Percentiles rank a stretch among this genome's conserved stretches.
These are phyloP conservation scores for Adansonia gregorii DNA, from an alignment of 441 rosid genomes.

Conservation along the genomic window DNA sequence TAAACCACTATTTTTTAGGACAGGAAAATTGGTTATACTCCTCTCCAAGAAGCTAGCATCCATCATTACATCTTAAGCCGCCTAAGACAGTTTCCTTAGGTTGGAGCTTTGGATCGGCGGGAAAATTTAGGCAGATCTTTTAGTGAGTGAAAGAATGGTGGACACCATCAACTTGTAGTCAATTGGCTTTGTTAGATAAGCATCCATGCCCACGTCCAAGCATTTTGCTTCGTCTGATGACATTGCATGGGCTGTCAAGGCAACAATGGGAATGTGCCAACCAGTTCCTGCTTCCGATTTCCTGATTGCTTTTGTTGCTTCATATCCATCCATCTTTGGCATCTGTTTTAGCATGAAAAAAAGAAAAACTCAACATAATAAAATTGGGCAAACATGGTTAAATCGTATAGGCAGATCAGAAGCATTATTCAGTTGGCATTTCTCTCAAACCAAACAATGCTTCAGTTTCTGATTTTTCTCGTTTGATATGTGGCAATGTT, in stretches of 20 bases:
- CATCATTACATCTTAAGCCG: neutral
- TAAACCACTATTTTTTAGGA: neutral
- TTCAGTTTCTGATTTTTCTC: neutral
- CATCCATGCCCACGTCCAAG: slow-evolving; percentile 97
- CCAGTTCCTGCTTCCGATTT: slow-evolving; percentile 65
- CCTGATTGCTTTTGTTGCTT: slow-evolving; percentile 89
- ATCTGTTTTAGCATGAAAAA: slow-evolving; percentile 48
- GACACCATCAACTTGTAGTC: slow-evolving; percentile 88
- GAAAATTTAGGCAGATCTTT: slow-evolving; percentile 35
- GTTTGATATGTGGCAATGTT: neutral
- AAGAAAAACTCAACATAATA: neutral
- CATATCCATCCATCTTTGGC: slow-evolving; percentile 98
- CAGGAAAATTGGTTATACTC: slow-evolving; percentile 17
- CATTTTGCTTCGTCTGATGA: slow-evolving; percentile 94
- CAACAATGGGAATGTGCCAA: slow-evolving; percentile 80
- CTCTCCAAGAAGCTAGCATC: neutral
- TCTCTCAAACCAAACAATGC: neutral
- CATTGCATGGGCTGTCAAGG: slow-evolving; percentile 97
- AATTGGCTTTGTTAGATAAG: slow-evolving; percentile 93
- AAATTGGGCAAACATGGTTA: neutral
- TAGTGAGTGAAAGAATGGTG: slow-evolving; percentile 81
- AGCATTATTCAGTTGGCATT: neutral
- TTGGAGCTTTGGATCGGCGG: neutral
- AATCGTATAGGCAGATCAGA: neutral
- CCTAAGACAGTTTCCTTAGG: neutral